Evolutionary conservation across 1,284 basidiomycete genomes (phyloP).

Genomic region (Sphaerobolus stellatus): DNA sequence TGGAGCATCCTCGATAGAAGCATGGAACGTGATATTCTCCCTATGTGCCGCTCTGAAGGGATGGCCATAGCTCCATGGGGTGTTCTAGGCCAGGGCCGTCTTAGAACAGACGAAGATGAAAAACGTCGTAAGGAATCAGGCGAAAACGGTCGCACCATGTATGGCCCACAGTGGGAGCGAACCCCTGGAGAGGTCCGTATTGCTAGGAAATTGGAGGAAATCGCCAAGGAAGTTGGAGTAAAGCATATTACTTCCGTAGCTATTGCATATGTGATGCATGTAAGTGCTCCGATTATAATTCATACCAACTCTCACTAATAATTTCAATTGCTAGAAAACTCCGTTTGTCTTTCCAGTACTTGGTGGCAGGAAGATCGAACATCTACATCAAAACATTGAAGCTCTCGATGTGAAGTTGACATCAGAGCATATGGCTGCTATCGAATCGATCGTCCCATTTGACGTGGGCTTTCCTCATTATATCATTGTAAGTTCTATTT

Average conservation of each 20-base stretch:
- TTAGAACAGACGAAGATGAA: conserved; percentile 38
- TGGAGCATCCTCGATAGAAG: conserved; percentile 50
- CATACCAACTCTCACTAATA: background rate
- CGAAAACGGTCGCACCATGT: conserved; percentile 15
- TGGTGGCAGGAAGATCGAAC: conserved; percentile 23
- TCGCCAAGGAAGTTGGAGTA: conserved; percentile 41
- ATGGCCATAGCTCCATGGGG: conserved; percentile 44
- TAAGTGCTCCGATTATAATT: background rate
- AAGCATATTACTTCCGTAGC: conserved; percentile 28
- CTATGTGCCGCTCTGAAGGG: conserved; percentile 47
- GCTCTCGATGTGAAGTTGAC: conserved; percentile 11
- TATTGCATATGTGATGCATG: conserved; percentile 24
- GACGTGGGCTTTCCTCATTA: conserved; percentile 19
- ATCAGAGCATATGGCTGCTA: background rate
- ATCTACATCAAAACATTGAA: conserved; percentile 24
- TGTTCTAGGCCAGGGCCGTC: conserved; percentile 36
- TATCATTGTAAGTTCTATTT: conserved; percentile 17
- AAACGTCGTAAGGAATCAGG: conserved; percentile 17
- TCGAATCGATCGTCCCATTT: conserved; percentile 18
- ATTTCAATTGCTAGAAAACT: background rate
- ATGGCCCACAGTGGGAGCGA: conserved; percentile 18
- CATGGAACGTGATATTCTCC: conserved; percentile 54
- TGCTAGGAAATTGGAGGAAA: conserved; percentile 25
- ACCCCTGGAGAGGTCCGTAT: conserved; percentile 20
- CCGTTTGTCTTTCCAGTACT: conserved; percentile 21